Evolutionary conservation across 345 rosid genomes (phyloP), one percentile per base, ranked within the genome.

Genomic region (Pistacia vera): DNA sequence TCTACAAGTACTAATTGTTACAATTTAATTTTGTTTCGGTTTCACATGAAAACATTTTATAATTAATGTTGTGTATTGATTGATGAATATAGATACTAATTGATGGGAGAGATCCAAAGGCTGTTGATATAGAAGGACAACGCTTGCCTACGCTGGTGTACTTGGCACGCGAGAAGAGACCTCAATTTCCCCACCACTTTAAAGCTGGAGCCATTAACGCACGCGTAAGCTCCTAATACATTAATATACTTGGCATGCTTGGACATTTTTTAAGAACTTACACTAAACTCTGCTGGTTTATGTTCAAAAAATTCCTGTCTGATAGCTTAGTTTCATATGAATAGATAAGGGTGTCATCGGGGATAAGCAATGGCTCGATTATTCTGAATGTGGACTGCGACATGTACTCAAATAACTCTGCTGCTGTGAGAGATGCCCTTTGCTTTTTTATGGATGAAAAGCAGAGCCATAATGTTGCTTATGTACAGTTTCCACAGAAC

Each of bases 181-280:
- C 88, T 17, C 54, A 81, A 4, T 67, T 38, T 61, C 83, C 38
- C 70, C 90, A 87, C 67, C 77, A 85, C 78, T 87, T 87, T 72
- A 85, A 87, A 79, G 90, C 90, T 14, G 88, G 88, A 62, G 85
- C 90, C 52, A 79, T 87, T 84, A 87, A 87, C 67, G 83, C 85
- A 9, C 75, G 85, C 69, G 88, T 85, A 81, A 25, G 61, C 11
- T 2, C 14, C 6, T 8, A 8, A 14, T 17, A 5, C 12, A 9
- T 10, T 22, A 13, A 18, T 5, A 38, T 14, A 13, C 33, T 36
- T 11, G n/a, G 28, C 71, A 20, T 67, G 30, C 14, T n/a, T 38
- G 36, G 67, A 16, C 46, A 41, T 41, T 5, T 30, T 30, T 30
- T 30, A 30, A 30, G 33, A 30, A 30, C 33, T 30, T 30, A 30